Conservation (phyloP, 116 monocot genomes). For the Papilionanthe hybrid region DNA sequence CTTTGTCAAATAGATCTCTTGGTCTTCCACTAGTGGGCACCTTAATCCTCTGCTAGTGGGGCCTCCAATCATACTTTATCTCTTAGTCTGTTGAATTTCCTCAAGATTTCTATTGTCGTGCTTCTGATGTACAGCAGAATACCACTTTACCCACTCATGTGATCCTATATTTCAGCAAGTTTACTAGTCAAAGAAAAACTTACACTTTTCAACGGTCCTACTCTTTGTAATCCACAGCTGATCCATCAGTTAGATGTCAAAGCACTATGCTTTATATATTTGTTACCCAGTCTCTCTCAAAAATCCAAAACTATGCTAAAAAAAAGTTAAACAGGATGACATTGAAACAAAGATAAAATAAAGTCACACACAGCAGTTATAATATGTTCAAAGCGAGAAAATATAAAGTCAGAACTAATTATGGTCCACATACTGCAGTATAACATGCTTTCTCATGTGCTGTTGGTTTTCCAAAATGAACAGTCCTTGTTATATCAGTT, state of each 20-base stretch:
- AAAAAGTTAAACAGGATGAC: background rate
- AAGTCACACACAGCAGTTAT: background rate
- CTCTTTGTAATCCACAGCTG: background rate
- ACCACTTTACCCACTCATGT: background rate
- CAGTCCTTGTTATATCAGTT: slow-evolving; percentile 95
- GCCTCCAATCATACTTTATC: too few relatives aligned
- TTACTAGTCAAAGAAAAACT: background rate
- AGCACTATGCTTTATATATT: background rate
- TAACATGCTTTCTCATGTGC: slow-evolving; percentile 92
- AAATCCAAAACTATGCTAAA: background rate
- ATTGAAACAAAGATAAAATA: background rate
- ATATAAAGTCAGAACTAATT: background rate
- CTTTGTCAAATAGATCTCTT: too few relatives aligned
- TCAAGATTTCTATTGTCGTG: background rate
- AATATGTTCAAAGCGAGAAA: background rate
- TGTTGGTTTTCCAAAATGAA: slow-evolving; percentile 97
- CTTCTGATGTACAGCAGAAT: background rate
- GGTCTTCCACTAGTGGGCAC: too few relatives aligned
- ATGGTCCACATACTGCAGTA: slow-evolving; percentile 63
- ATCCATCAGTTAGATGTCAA: background rate
- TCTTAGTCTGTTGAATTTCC: too few relatives aligned
- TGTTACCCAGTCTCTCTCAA: background rate
- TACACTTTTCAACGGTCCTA: background rate
- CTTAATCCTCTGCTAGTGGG: too few relatives aligned
- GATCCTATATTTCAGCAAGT: background rate